Evolutionary conservation across 2,329 filamentous ascomycete genomes (phyloP), one percentile per base, ranked within the genome.

Genomic region (Cladobotryum mycophilum): DNA sequence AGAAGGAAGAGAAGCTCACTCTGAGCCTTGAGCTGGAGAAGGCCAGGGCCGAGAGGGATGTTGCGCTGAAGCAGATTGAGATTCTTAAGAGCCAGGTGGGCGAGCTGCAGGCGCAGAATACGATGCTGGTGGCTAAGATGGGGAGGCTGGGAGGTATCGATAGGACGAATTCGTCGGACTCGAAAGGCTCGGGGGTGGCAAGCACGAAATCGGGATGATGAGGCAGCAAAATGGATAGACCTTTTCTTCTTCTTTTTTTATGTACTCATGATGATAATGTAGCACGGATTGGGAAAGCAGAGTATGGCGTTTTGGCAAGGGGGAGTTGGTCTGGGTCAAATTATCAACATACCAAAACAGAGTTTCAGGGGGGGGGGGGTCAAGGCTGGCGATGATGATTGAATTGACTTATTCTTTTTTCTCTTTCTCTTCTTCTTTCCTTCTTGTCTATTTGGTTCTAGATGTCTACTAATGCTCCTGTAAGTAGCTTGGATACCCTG

Each of bases 91-190:
- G 65, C 12, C 76, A 80, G 59, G 73, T 82, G 1, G 78, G 79
- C 6, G 74, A 80, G 58, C 64, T 84, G 41, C 81, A 84, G 68
- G 67, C 69, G 1, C 75, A 84, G 66, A 84, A 84, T 57, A 84
- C 80, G 3, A 70, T 70, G 67, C 68, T 84, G 2, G 78, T 77
- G 1, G 78, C 77, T 7, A 71, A 68, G 55, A 57, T 83, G 44
- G 80, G 80, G n/a, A 73, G 64, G 47, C 45, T 64, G 56, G 62
- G 64, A n/a, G 51, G 61, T 48, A 76, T 80, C 49, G 61, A 62
- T 43, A 56, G 59, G 34, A 56, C 61, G 5, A 56, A 58, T 76
- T 79, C 58, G 75, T 74, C 56, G 8, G 47, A 58, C 30, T 65
- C 61, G 6, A 53, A 40, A 45, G 46, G 45, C 7, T 51, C 48